Percentiles rank a stretch among this genome's conserved stretches.
Conservation (phyloP, 768 basidiomycete genomes). For the Podaxis sp. region DNA sequence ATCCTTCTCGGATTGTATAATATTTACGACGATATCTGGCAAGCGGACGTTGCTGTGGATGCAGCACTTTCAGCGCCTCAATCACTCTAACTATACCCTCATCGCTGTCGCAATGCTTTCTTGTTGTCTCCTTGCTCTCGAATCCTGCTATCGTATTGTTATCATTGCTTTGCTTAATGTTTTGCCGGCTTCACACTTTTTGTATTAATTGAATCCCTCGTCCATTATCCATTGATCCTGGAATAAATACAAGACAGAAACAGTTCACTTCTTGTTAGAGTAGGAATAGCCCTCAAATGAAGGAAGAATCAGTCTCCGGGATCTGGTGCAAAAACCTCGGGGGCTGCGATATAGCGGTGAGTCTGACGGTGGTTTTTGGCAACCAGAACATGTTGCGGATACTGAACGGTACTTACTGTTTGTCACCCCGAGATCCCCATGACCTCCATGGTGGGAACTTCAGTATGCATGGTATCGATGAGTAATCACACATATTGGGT, state of each 20-base stretch:
- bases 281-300: too few species aligned
- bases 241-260: not conserved
- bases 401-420: too few species aligned
- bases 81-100: not conserved
- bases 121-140: not conserved
- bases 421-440: too few species aligned
- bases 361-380: too few species aligned
- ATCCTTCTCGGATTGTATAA: constrained; percentile 17
- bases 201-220: not conserved
- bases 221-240: not conserved
- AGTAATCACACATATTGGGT: not conserved
- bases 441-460: too few species aligned
- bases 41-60: constrained; percentile 19
- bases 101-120: not conserved
- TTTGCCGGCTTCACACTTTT: not conserved
- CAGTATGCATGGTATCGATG: too few species aligned
- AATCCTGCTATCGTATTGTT: not conserved
- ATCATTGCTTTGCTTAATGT: not conserved
- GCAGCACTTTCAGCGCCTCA: not conserved
- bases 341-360: too few species aligned
- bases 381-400: too few species aligned
- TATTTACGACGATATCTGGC: constrained; percentile 17
- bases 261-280: not conserved
- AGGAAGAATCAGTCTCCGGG: too few species aligned
- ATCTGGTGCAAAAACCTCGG: too few species aligned